Evolutionary conservation across 441 rosid genomes (phyloP), one percentile per base, ranked within the genome.

Genomic region (Populus hybrid): DNA sequence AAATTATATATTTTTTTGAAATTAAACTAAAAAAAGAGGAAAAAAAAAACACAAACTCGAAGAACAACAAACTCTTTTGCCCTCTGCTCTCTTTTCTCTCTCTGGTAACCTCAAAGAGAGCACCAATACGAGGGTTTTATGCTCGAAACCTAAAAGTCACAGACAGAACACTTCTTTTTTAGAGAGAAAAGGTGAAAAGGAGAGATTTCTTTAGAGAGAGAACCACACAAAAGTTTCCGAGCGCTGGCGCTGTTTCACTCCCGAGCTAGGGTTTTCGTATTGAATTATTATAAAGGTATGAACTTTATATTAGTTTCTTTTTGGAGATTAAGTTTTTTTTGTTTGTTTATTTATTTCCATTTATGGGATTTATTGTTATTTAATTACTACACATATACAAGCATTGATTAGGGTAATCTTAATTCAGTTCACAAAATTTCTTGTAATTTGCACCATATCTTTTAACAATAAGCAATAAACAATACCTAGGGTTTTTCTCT

Each of bases 241-340:
- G 57, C 65, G 28, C 50, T 64, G 76, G 57, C 69, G 80, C 81
- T 38, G 81, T 73, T 46, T 75, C 80, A 32, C 68, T 65, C 75
- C 66, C 50, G 14, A 14, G 78, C 78, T 85, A 84, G 87, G 88
- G 90, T 85, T 83, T 82, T 72, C 28, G 64, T 69, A 26, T 79
- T 78, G 61, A 66, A 64, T 73, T 40, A 38, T 79, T 4, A 65
- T 38, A 46, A 67, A 81, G 32, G 32, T 30, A 30, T 30, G 32
- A 30, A 30, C 32, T 30, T 30, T 30, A 30, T 30, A 30, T 30
- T 10, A 57, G 21, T 67, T 67, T 67, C 35, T 30, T 21, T 6
- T 70, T 59, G 26, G 63, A 34, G 16, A 75, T 57, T 67, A 75
- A 72, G 46, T 40, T 14, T 61, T 74, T 26, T 63, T 20, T 67